Percentiles rank a stretch among this genome's conserved stretches.
These are phyloP conservation scores for Serendipita sp. DNA, from an alignment of 768 basidiomycete genomes.

Conservation along the genomic window DNA sequence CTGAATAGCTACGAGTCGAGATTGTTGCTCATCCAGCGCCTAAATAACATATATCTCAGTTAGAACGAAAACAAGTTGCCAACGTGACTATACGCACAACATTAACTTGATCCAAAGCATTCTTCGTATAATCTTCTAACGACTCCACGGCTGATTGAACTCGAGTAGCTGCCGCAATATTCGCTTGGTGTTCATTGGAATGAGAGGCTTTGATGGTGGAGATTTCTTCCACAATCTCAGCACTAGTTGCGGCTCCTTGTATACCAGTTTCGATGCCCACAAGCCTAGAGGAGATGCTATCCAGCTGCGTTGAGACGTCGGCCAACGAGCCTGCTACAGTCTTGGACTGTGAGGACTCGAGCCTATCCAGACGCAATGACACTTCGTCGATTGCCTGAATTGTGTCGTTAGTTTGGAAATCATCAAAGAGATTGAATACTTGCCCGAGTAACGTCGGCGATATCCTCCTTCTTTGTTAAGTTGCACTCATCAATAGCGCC, in stretches of 20 bases:
- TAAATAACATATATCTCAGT: neutral
- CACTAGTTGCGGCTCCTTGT: neutral
- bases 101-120: neutral
- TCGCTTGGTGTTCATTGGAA: neutral
- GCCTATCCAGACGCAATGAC: neutral
- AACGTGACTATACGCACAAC: neutral
- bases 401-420: neutral
- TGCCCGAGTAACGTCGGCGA: neutral
- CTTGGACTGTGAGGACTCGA: neutral
- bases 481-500: too few species aligned
- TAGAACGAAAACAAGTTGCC: neutral
- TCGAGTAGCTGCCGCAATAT: neutral
- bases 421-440: neutral
- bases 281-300: neutral
- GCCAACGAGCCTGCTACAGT: neutral
- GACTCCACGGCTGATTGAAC: neutral
- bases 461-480: neutral
- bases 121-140: neutral
- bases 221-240: neutral
- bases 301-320: neutral
- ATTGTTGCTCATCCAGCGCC: slow-evolving; percentile 6
- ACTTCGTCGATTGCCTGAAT: neutral
- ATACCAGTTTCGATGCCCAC: neutral
- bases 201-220: neutral
- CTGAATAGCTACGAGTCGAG: neutral